These are phyloP conservation scores for Pilaira anomala DNA, from an alignment of 192 early-diverging fungal species.

Conservation along the genomic window DNA sequence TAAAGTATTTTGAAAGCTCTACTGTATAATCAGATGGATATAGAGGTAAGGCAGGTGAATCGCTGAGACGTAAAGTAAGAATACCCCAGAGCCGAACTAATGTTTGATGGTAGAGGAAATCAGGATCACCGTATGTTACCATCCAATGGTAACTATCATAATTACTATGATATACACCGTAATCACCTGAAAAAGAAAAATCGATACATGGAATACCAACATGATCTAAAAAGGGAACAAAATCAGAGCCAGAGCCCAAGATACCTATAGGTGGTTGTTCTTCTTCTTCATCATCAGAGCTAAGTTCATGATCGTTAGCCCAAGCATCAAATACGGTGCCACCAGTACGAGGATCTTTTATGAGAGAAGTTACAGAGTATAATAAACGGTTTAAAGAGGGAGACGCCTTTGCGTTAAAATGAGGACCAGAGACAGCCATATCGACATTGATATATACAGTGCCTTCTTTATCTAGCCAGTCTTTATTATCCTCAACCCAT, in stretches of 20 bases:
- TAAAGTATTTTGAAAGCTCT: conserved; percentile 36
- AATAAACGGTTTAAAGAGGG: conserved; percentile 53
- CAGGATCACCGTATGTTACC: conserved; percentile 53
- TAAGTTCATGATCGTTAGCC: conserved; percentile 20
- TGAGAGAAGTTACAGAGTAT: conserved; percentile 46
- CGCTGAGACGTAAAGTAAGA: conserved; percentile 41
- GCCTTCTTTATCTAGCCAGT: conserved; percentile 54
- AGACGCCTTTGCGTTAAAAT: conserved; percentile 51
- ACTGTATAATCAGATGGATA: conserved; percentile 42
- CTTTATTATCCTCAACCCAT: conserved; percentile 65
- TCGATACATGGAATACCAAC: conserved; percentile 58
- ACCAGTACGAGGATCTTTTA: conserved; percentile 46
- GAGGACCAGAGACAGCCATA: conserved; percentile 46
- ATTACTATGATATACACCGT: conserved; percentile 64
- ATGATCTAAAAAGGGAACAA: conserved; percentile 57
- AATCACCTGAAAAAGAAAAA: conserved; percentile 47
- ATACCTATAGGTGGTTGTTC: conserved; percentile 23
- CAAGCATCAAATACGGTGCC: conserved; percentile 51
- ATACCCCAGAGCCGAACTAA: conserved; percentile 46
- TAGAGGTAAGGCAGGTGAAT: conserved; percentile 39
- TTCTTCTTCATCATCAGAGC: background rate
- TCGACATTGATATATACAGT: conserved; percentile 64
- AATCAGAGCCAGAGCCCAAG: conserved; percentile 57
- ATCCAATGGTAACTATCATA: conserved; percentile 62
- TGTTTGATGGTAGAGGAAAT: conserved; percentile 50